A percentile compares a stretch with the other conserved stretches of the same genome.
phyloP scores from a whole-genome alignment of 225 moss, liverwort and hornwort species.

The Sphagnum contortum region DNA sequence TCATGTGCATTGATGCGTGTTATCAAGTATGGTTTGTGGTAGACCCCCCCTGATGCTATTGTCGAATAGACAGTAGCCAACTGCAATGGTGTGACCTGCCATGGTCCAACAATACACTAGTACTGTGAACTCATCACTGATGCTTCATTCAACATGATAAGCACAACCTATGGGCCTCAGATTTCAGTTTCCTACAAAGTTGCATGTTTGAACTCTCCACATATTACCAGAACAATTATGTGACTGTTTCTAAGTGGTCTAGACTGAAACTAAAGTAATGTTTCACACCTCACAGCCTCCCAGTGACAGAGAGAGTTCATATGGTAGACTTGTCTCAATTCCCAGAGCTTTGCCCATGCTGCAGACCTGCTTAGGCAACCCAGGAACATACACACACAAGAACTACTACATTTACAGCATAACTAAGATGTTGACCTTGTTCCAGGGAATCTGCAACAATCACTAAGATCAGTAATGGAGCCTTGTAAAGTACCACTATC shows the following conservation, averaged over 20 bases:
- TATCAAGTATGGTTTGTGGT: slow-evolving; percentile 68
- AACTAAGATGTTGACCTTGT: too few species aligned
- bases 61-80: slow-evolving; percentile 83
- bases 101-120: background rate
- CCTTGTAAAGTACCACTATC: too few species aligned
- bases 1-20: slow-evolving; percentile 60
- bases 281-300: slow-evolving; percentile 82
- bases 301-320: slow-evolving; percentile 76
- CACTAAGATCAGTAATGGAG: too few species aligned
- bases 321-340: slow-evolving; percentile 72
- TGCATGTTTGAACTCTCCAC: too few species aligned
- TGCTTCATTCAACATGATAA: too few species aligned
- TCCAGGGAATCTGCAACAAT: too few species aligned
- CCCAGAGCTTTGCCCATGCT: slow-evolving; percentile 79
- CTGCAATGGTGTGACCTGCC: slow-evolving; percentile 86
- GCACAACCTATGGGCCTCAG: too few species aligned
- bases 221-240: too few species aligned
- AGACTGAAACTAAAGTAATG: too few species aligned
- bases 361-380: slow-evolving; percentile 40
- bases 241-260: too few species aligned
- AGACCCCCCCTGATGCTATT: slow-evolving; percentile 81
- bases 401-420: too few species aligned
- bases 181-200: too few species aligned
- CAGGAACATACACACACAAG: background rate
- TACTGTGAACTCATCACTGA: background rate